Base-by-base conservation (phyloP, 192 early-diverging fungal genomes). In the Entomortierella beljakovae region DNA sequence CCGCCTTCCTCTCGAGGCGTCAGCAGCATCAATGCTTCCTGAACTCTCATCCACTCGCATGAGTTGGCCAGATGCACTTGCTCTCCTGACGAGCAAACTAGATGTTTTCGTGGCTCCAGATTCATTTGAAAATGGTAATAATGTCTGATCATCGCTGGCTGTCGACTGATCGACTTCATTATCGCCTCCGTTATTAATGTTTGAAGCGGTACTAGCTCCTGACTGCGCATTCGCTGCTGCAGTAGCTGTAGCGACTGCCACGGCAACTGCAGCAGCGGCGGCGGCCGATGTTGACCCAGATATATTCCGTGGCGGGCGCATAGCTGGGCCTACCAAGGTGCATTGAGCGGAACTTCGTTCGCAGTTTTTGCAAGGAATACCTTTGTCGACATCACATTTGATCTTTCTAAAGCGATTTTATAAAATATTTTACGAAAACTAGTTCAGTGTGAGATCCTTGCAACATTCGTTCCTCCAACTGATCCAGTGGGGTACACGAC, bases 201-300 rank as follows among this genome's bases (percentile, higher is more conserved):
- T 58, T 11, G 52, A 46, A 2, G 48, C 23, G 0, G 31, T 7
- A 25, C 58, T 52, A n/a, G 48, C 35, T 6, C 49, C 56, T 13
- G 58, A 4, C 9, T 61, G 53, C 37, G 54, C 65, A 20, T n/a
- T 63, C 9, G 61, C 74, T 25, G 66, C 74, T 10, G 74, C 74
- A 18, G 74, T 66, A n/a, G n/a, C n/a, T 1, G 74, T 68, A 3
- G 74, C 74, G 43, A 76, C 49, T 18, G 73, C 73, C 16, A 76
- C 59, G 7, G 73, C 73, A 1, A 76, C 73, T 25, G 73, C 73
- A 50, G 60, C 73, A 16, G 65, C 65, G 2, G 65, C 74, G 15
- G 74, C 74, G 18, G 74, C 74, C 20, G 74, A 77, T 16, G 74
- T 68, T 2, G 74, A 77, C 11, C 74, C 74, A 22, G 74, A 77